phyloP scores from a whole-genome alignment of 768 basidiomycete species.

The Russula olivacea region DNA sequence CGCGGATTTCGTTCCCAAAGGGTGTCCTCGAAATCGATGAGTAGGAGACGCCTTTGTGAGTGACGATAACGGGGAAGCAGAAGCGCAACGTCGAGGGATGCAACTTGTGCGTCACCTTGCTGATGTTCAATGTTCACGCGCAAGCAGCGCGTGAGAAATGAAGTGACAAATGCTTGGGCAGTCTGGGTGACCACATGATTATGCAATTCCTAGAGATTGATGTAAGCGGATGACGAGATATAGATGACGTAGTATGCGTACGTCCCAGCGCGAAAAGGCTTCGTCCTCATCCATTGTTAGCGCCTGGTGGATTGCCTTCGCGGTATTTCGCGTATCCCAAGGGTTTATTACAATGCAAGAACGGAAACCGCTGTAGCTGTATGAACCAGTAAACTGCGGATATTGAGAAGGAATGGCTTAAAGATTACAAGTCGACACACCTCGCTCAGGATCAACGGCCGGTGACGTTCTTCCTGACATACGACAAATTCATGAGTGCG shows the following conservation, averaged over 20 bases:
- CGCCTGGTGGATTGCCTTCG: conserved; percentile 70
- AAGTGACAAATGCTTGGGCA: conserved; percentile 74
- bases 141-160: conserved; percentile 70
- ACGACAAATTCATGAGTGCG: conserved; percentile 79
- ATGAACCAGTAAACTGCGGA: conserved; percentile 76
- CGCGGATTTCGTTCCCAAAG: conserved; percentile 62
- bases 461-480: conserved; percentile 63
- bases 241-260: conserved; percentile 27
- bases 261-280: conserved; percentile 69
- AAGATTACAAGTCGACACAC: conserved; percentile 34
- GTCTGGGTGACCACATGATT: conserved; percentile 83
- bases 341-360: conserved; percentile 85
- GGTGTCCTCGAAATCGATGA: conserved; percentile 77
- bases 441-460: conserved; percentile 77
- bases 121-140: conserved; percentile 68
- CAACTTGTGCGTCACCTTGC: conserved; percentile 37
- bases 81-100: conserved; percentile 40
- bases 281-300: conserved; percentile 75
- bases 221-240: neutral
- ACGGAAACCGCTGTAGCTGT: conserved; percentile 81
- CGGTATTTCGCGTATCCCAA: conserved; percentile 80
- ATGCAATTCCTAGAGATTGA: conserved; percentile 53
- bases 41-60: conserved; percentile 55
- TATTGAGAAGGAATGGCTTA: conserved; percentile 2
- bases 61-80: conserved; percentile 65